Conservation (phyloP, 1,284 basidiomycete species). For the Malassezia sympodialis region DNA sequence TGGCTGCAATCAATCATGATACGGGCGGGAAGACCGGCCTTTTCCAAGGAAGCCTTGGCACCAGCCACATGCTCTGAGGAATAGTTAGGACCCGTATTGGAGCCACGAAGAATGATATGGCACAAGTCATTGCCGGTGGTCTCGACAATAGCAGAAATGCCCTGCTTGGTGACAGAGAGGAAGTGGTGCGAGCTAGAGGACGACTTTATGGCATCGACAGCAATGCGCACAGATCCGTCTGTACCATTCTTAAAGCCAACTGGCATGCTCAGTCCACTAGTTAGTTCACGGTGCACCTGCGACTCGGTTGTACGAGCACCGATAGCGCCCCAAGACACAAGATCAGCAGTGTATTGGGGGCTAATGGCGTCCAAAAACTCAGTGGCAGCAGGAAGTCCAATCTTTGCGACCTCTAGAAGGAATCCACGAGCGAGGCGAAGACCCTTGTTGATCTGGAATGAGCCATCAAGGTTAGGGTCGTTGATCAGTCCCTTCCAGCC, state of each 20-base stretch:
- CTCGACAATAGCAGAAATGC: constrained; percentile 50
- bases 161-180: constrained; percentile 93
- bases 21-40: constrained; percentile 24
- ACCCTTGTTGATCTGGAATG: constrained; percentile 90
- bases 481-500: constrained; percentile 99
- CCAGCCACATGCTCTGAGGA: constrained; percentile 25
- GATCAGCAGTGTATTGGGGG: constrained; percentile 89
- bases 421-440: constrained; percentile 79
- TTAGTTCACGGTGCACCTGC: constrained; percentile 79
- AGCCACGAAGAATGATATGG: constrained; percentile 46
- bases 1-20: constrained; percentile 70
- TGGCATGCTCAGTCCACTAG: constrained; percentile 76
- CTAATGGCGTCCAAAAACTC: constrained; percentile 62
- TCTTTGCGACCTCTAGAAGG: constrained; percentile 57
- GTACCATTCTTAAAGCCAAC: constrained; percentile 63
- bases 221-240: constrained; percentile 49
- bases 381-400: constrained; percentile 49
- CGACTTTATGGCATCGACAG: constrained; percentile 91
- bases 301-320: constrained; percentile 69
- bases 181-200: constrained; percentile 87
- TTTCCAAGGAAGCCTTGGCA: constrained; percentile 26
- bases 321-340: constrained; percentile 94
- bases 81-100: constrained; percentile 46
- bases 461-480: constrained; percentile 67
- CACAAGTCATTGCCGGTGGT: constrained; percentile 46